Evolutionary conservation across 805 yeast species (phyloP), one percentile per base, ranked within the genome.

Genomic region (Cyberlindnera sargentensis): DNA sequence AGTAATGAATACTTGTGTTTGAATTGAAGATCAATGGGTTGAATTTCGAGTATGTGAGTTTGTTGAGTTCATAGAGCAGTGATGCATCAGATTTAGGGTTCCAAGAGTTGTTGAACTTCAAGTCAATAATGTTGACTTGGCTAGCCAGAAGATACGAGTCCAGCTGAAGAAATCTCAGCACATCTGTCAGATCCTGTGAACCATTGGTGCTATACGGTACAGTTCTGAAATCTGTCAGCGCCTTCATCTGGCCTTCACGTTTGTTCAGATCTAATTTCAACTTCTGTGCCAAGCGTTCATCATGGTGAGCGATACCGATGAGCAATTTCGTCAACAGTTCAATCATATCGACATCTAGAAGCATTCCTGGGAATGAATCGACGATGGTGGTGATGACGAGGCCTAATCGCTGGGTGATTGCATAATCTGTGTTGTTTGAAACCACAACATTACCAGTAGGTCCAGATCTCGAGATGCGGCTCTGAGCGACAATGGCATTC

Each of bases 21-120:
- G 83, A 74, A 54, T 84, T 82, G 67, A 87, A 88, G 6, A 87
- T 75, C 40, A 90, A 70, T 2, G 97, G 95, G 54, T 88, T 87
- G 46, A 76, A 54, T 43, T 76, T 64, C 47, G 78, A 55, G 63
- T 68, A 51, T 43, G 64, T 11, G 27, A 57, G 36, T 4, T 53
- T 55, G 11, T 49, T 51, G 24, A 63, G 53, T 43, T 76, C 80
- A 48, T 83, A 78, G 33, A 89, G 68, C 44, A 90, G 68, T 0
- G 95, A 83, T 45, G 82, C 78, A 64, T 91, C 98, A 10, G 68
- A 63, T 47, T 82, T 73, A 4, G 96, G 89, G 44, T 85, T 81
- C 97, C 97, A 91, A 3, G 63, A 56, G 20, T 63, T 63, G 61
- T 77, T 79, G 55, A 84, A 85, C 41, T 72, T 73, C 45, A 81